Base-by-base conservation (phyloP, 257 asterid species). In the Gynochthodes officinalis region DNA sequence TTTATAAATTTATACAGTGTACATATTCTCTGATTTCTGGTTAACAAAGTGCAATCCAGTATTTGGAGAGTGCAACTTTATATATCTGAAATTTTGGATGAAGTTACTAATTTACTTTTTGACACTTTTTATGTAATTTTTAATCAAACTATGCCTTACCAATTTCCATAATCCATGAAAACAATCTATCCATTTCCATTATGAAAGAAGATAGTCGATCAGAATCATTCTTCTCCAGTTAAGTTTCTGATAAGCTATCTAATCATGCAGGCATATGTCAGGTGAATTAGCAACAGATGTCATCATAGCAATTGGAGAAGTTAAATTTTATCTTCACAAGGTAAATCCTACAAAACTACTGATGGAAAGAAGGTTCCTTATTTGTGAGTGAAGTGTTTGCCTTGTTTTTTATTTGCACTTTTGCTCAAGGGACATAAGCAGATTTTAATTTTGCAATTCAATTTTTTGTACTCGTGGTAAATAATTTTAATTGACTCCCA, bases 291-390 rank as follows among this genome's bases (percentile, higher is more conserved):
- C 85, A 40, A 88, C 96, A 4, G 98, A 93, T 79, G 75, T 89
- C 67, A 71, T 83, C 73, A 30, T 93, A 37, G 79, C 65, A 5
- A 87, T 91, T 67, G 94, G 90, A 9, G 89, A 84, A 64, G 80
- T 89, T 40, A 83, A 80, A 79, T 93, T 93, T 78, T 84, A 84
- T 83, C 98, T 93, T 76, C 98, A 93, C 79, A 93, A 93, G 97
- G 98, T 93, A 85, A 84, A 67, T 50, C 66, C 78, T 46, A 1
- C 32, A 23, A 13, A 54, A 27, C 2, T 27, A 43, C 37, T 15
- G 3, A 37, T 8, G 27, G 12, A 12, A 52, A 25, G 58, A 71
- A 73, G 50, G 25, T 37, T 49, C 37, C 53, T 33, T 39, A 19
- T 32, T 21, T 33, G 30, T 50, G 4, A 14, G 16, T 1, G 14